These are phyloP conservation scores for Aureobasidium sp. DNA, from an alignment of 2,329 filamentous ascomycete species.

Conservation along the genomic window DNA sequence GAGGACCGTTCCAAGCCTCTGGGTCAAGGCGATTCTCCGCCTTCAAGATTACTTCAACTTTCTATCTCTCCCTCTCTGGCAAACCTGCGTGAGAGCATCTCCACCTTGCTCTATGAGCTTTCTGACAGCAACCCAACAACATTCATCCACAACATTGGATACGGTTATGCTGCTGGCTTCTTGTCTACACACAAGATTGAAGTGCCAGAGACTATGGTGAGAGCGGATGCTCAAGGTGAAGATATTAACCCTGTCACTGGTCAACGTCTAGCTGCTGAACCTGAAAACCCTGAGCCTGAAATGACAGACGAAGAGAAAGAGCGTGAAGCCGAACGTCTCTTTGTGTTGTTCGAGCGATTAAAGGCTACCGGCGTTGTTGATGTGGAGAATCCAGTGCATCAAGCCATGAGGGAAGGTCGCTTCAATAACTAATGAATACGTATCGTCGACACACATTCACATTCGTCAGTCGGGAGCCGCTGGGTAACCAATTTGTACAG, in stretches of 20 bases:
- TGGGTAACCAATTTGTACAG: too few species aligned
- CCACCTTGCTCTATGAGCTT: constrained; percentile 76
- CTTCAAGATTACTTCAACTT: constrained; percentile 69
- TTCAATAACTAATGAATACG: constrained; percentile 51
- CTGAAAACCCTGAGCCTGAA: constrained; percentile 52
- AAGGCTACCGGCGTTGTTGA: constrained; percentile 69
- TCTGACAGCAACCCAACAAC: constrained; percentile 71
- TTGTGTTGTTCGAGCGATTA: constrained; percentile 80
- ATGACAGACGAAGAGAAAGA: constrained; percentile 94
- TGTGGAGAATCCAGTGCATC: constrained; percentile 70
- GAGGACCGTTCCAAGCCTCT: constrained; percentile 70
- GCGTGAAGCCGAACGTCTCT: constrained; percentile 79
- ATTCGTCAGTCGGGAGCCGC: too few species aligned
- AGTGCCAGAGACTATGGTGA: constrained; percentile 60
- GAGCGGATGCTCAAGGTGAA: constrained; percentile 41
- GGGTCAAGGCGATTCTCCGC: constrained; percentile 65
- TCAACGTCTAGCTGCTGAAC: constrained; percentile 49
- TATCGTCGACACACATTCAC: too few species aligned
- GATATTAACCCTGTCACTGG: constrained; percentile 79
- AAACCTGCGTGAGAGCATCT: constrained; percentile 66
- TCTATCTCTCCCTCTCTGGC: constrained; percentile 67
- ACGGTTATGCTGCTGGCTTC: constrained; percentile 88
- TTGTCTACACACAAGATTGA: constrained; percentile 77
- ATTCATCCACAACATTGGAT: constrained; percentile 88
- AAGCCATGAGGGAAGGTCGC: constrained; percentile 61